phyloP scores from a whole-genome alignment of 2,329 filamentous ascomycete species.

The Talaromyces sp. region DNA sequence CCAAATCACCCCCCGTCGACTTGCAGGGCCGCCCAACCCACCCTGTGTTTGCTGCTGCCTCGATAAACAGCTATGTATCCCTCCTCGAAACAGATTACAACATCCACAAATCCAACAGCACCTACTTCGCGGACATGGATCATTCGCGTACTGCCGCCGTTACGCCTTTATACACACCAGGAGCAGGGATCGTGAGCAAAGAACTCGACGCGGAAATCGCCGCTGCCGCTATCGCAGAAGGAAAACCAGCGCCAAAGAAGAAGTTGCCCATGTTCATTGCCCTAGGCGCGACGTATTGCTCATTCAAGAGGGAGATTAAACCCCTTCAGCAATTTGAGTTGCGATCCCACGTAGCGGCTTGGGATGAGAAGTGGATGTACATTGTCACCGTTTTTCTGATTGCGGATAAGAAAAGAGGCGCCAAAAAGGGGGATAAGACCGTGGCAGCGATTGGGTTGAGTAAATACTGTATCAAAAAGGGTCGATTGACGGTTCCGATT shows the following conservation, averaged over 20 bases:
- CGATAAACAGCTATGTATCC: slow-evolving; percentile 64
- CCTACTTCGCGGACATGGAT: slow-evolving; percentile 85
- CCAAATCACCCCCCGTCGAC: slow-evolving; percentile 28
- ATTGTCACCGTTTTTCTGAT: slow-evolving; percentile 66
- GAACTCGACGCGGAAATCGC: slow-evolving; percentile 53
- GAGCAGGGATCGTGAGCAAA: slow-evolving; percentile 52
- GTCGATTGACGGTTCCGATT: slow-evolving; percentile 78
- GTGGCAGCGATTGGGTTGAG: slow-evolving; percentile 69
- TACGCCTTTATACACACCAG: slow-evolving; percentile 62
- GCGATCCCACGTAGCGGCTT: slow-evolving; percentile 66
- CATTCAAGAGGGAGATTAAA: slow-evolving; percentile 70
- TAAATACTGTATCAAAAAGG: slow-evolving; percentile 82
- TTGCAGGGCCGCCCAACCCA: slow-evolving; percentile 42
- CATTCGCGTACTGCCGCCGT: slow-evolving; percentile 78
- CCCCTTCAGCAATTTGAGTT: slow-evolving; percentile 69
- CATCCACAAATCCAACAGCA: slow-evolving; percentile 76
- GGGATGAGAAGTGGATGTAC: slow-evolving; percentile 82
- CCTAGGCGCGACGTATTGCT: slow-evolving; percentile 70
- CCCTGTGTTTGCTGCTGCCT: slow-evolving; percentile 69
- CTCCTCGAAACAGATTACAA: slow-evolving; percentile 83
- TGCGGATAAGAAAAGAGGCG: slow-evolving; percentile 42
- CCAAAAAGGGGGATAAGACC: slow-evolving; percentile 38
- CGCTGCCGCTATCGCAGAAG: slow-evolving; percentile 49
- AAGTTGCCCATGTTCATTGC: slow-evolving; percentile 58
- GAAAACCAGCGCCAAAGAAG: slow-evolving; percentile 47